Percentiles rank a stretch among this genome's conserved stretches.
Conservation (phyloP, 108 stramenopile genomes). For the Skeletonema potamos region DNA sequence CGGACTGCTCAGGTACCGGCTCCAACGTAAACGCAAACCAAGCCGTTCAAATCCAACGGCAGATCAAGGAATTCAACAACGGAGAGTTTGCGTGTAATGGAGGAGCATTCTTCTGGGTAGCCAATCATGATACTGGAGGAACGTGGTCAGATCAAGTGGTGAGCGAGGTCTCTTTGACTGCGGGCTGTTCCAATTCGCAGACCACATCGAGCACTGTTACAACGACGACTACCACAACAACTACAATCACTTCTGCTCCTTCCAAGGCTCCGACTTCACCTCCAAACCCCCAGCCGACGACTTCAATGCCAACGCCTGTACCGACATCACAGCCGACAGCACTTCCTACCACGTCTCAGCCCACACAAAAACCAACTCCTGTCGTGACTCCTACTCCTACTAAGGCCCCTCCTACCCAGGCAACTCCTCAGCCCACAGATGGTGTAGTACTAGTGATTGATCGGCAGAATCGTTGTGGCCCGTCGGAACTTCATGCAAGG, state of each 20-base stretch:
- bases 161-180: slow-evolving; percentile 7
- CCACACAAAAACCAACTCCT: neutral
- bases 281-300: neutral
- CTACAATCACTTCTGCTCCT: neutral
- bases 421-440: neutral
- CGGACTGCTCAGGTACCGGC: slow-evolving; percentile 42
- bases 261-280: neutral
- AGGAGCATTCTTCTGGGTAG: slow-evolving; percentile 66
- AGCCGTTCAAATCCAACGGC: slow-evolving; percentile 35
- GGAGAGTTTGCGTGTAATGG: slow-evolving; percentile 48
- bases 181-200: neutral
- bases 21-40: slow-evolving; percentile 36
- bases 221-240: neutral
- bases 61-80: slow-evolving; percentile 21
- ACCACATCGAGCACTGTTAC: slow-evolving; percentile 3
- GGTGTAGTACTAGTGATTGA: neutral
- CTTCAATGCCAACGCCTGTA: neutral
- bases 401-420: neutral
- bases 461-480: slow-evolving; percentile 7
- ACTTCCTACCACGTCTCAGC: neutral
- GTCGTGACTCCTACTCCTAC: neutral
- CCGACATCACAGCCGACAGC: neutral
- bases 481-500: slow-evolving; percentile 10
- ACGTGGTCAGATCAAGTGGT: slow-evolving; percentile 38
- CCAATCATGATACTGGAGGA: slow-evolving; percentile 39